A percentile compares a stretch with the other conserved stretches of the same genome.
Conservation (phyloP, 371 early-diverging fungal genomes). For the Syncephalastrum contaminatum region DNA sequence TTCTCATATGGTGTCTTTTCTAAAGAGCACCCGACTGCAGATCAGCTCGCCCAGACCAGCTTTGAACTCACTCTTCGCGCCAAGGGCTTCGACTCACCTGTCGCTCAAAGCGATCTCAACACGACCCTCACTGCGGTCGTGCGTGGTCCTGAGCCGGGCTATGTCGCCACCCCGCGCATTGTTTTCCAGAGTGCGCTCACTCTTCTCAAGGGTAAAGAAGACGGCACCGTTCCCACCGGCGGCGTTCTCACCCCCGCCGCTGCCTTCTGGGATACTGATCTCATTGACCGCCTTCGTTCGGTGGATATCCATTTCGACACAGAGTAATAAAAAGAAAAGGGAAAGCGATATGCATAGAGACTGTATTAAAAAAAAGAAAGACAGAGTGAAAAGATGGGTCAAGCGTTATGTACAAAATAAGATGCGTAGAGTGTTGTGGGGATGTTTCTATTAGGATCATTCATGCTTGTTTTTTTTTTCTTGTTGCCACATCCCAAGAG, state of each 20-base stretch:
- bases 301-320: conserved; percentile 56
- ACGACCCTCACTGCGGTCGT: conserved; percentile 46
- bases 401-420: too few relatives aligned
- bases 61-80: conserved; percentile 56
- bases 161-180: conserved; percentile 62
- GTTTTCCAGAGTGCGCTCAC: conserved; percentile 57
- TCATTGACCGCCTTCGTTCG: conserved; percentile 51
- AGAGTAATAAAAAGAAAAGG: background rate
- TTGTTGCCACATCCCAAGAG: too few relatives aligned
- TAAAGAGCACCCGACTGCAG: conserved; percentile 56
- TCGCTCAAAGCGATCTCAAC: conserved; percentile 33
- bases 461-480: too few relatives aligned
- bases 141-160: conserved; percentile 64
- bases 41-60: conserved; percentile 54
- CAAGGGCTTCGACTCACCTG: conserved; percentile 45
- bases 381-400: too few relatives aligned
- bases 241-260: conserved; percentile 63
- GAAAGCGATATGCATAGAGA: too few relatives aligned
- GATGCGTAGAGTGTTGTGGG: too few relatives aligned
- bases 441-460: too few relatives aligned
- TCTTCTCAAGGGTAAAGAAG: conserved; percentile 29
- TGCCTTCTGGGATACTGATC: conserved; percentile 60
- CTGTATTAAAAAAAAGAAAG: too few relatives aligned
- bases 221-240: conserved; percentile 5
- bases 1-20: conserved; percentile 57